Conservation (phyloP, 2,329 filamentous ascomycete genomes). For the Monosporascus sp. region DNA sequence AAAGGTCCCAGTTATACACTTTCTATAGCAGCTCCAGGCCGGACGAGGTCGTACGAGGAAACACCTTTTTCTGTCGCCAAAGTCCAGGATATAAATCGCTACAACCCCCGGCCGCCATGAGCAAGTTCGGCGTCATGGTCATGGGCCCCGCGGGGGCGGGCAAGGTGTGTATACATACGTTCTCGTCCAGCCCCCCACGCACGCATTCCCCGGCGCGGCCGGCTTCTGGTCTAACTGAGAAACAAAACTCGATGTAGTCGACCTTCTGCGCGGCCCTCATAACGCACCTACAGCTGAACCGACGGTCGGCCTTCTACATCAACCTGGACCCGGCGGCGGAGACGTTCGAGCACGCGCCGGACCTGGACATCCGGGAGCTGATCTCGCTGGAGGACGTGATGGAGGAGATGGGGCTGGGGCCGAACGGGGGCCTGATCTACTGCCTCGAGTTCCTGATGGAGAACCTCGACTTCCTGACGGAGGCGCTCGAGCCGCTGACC, state of each 20-base stretch:
- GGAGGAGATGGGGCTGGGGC: slow-evolving; percentile 64
- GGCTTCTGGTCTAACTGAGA: too few relatives aligned
- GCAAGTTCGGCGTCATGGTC: slow-evolving; percentile 89
- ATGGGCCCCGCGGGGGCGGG: slow-evolving; percentile 96
- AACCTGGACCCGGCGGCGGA: slow-evolving; percentile 97
- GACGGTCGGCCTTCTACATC: slow-evolving; percentile 93
- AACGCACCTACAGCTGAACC: slow-evolving; percentile 83
- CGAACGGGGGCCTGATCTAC: slow-evolving; percentile 68
- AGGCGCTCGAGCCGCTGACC: slow-evolving; percentile 68
- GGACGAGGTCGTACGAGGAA: too few relatives aligned
- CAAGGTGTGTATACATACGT: slow-evolving; percentile 53
- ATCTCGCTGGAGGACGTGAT: slow-evolving; percentile 85
- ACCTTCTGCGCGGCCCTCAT: slow-evolving; percentile 95
- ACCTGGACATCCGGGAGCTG: slow-evolving; percentile 82
- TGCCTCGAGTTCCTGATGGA: slow-evolving; percentile 72
- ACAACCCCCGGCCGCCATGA: slow-evolving; percentile 51
- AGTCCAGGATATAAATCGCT: not conserved
- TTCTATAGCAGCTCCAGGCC: not conserved
- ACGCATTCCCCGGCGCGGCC: not conserved
- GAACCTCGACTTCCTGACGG: slow-evolving; percentile 68
- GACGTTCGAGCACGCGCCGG: slow-evolving; percentile 78
- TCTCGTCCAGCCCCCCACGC: slow-evolving; percentile 5
- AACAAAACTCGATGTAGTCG: slow-evolving; percentile 45
- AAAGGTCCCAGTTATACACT: too few relatives aligned
- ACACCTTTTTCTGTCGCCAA: not conserved